Evolutionary conservation across 768 basidiomycete genomes (phyloP).

Genomic region (Punctularia strigosozonata): DNA sequence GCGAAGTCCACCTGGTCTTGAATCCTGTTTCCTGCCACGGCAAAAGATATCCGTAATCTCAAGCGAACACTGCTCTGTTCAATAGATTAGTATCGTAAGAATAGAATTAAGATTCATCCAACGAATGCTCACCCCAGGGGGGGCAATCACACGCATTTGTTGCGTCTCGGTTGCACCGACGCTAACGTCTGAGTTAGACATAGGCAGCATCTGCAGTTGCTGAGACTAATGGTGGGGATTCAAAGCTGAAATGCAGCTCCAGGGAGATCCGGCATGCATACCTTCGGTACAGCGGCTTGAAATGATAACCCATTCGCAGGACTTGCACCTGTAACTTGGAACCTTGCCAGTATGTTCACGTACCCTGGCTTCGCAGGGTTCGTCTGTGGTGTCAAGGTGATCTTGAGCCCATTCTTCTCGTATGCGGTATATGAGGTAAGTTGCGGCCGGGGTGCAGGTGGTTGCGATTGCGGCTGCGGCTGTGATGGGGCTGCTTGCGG

Average conservation of each 20-base stretch:
- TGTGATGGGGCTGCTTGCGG: conserved; percentile 22
- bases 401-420: conserved; percentile 81
- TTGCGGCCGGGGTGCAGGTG: conserved; percentile 37
- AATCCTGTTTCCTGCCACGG: conserved; percentile 50
- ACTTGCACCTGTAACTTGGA: conserved; percentile 52
- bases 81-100: conserved; percentile 1
- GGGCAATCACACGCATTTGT: conserved; percentile 87
- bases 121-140: conserved; percentile 57
- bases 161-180: conserved; percentile 85
- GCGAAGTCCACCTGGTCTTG: conserved; percentile 95
- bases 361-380: conserved; percentile 74
- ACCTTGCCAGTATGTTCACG: conserved; percentile 82
- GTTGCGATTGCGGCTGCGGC: conserved; percentile 25
- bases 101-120: conserved; percentile 3
- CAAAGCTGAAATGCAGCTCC: not conserved
- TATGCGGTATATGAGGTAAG: conserved; percentile 86
- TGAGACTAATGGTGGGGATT: conserved; percentile 82
- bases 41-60: conserved; percentile 74
- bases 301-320: conserved; percentile 65
- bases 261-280: conserved; percentile 16
- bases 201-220: conserved; percentile 95
- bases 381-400: conserved; percentile 83
- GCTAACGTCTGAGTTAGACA: conserved; percentile 74
- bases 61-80: conserved; percentile 70
- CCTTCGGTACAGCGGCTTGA: conserved; percentile 97